Evolutionary conservation across 1,284 basidiomycete species (phyloP), one percentile per base, ranked within the genome.

Genomic region (Leccinum insigne): DNA sequence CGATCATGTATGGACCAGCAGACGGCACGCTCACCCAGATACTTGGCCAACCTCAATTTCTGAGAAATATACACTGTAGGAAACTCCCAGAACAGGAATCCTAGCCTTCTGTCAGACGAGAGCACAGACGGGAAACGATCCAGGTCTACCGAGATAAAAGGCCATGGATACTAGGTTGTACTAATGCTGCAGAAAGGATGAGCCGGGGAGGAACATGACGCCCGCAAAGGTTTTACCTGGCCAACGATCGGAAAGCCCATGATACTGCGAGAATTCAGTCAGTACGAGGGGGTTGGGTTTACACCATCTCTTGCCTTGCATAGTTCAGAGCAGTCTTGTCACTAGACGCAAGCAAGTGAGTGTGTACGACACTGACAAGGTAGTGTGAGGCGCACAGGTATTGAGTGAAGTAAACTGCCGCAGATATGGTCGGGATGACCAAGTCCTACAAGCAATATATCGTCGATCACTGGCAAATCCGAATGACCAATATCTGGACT

Each of bases 321-420:
- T 89, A 90, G 72, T 89, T 89, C 57, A 89, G 73, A 16, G 86
- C 84, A 4, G 86, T 89, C 79, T 90, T 90, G 75, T 90, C 88
- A 66, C 88, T 88, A 65, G 58, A 42, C 58, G 26, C 21, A 42
- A 44, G 58, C 61, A 42, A 23, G 58, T 72, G 40, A 72, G 60
- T n/a, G 14, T 2, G 5, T 32, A 23, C 9, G 35, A 21, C 16
- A 8, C 59, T 6, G 21, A 42, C 40, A 11, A 56, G 32, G 11
- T 26, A 6, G 44, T 38, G 9, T 26, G 35, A 23, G 57, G 18
- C 72, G 62, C 71, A 88, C 87, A 89, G 73, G 68, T 83, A 89
- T 71, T 89, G 88, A 1, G 85, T 87, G 72, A 89, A 89, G 72
- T 88, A 90, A 9, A 89, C 87, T 1, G 86, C 84, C 1, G 87